These are phyloP conservation scores for Cicer bijugum DNA, from an alignment of 306 rosid species.

Conservation along the genomic window DNA sequence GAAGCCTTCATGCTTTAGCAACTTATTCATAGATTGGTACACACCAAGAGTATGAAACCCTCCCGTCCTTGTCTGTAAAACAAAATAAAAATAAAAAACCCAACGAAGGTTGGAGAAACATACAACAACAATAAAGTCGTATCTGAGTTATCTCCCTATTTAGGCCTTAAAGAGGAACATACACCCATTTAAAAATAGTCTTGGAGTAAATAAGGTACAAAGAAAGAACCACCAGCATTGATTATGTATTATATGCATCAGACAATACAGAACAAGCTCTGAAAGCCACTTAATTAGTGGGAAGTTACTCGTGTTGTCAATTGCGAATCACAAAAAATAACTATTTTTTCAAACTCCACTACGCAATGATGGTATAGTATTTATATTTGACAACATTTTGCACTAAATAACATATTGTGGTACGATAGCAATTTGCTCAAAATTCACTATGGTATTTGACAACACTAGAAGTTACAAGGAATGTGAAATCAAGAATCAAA, in stretches of 20 bases:
- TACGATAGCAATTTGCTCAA: no score
- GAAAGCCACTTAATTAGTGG: background rate
- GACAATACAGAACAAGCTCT: slow-evolving; percentile 10
- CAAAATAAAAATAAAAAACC: background rate
- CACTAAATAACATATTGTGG: no score
- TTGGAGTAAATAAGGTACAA: background rate
- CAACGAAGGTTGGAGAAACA: slow-evolving; percentile 5
- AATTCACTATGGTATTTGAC: no score
- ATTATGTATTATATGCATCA: background rate
- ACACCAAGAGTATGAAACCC: slow-evolving; percentile 86
- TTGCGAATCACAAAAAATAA: no score
- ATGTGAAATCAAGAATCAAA: slow-evolving; percentile 38
- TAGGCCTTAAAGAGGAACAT: background rate
- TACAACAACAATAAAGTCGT: background rate
- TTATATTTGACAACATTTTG: no score
- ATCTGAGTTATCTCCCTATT: background rate
- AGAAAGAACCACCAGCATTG: background rate
- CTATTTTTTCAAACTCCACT: no score
- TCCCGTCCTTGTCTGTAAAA: slow-evolving; percentile 75
- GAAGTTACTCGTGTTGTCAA: background rate
- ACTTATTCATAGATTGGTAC: slow-evolving; percentile 69
- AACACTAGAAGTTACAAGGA: background rate
- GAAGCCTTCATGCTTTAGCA: slow-evolving; percentile 76
- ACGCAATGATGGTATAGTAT: no score
- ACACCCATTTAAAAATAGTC: background rate